Conservation (phyloP, 805 yeast species). For the Candida hispaniensis region DNA sequence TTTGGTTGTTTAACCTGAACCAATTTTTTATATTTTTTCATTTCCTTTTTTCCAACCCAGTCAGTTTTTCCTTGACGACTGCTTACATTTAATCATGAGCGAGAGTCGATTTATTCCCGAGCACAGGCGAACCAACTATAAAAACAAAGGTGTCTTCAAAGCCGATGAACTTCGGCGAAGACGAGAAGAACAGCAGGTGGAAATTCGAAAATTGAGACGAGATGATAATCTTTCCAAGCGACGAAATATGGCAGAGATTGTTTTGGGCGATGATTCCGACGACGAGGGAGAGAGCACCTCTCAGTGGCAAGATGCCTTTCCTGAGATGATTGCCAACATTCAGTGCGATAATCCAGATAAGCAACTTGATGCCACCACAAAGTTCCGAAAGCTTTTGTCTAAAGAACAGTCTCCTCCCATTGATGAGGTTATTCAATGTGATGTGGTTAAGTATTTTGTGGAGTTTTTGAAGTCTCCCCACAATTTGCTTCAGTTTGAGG, state of each 20-base stretch:
- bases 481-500: slow-evolving; percentile 86
- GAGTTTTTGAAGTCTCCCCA: slow-evolving; percentile 67
- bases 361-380: slow-evolving; percentile 81
- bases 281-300: slow-evolving; percentile 43
- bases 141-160: slow-evolving; percentile 86
- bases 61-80: too few species aligned
- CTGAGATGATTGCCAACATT: slow-evolving; percentile 74
- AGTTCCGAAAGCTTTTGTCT: slow-evolving; percentile 85
- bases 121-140: slow-evolving; percentile 92
- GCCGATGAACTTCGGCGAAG: slow-evolving; percentile 96
- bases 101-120: slow-evolving; percentile 71
- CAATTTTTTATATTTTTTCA: too few species aligned
- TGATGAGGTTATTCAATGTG: slow-evolving; percentile 81
- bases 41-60: too few species aligned
- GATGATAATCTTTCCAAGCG: slow-evolving; percentile 92
- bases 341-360: slow-evolving; percentile 63
- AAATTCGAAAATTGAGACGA: slow-evolving; percentile 89
- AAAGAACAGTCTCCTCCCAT: slow-evolving; percentile 96
- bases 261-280: slow-evolving; percentile 31
- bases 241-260: slow-evolving; percentile 53
- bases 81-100: too few species aligned
- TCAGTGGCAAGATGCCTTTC: slow-evolving; percentile 47
- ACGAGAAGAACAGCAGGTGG: slow-evolving; percentile 95
- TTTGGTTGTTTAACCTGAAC: too few species aligned
- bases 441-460: slow-evolving; percentile 87